Evolutionary conservation across 2,329 filamentous ascomycete species (phyloP), one percentile per base, ranked within the genome.

Genomic region (Hypoxylon sp.): DNA sequence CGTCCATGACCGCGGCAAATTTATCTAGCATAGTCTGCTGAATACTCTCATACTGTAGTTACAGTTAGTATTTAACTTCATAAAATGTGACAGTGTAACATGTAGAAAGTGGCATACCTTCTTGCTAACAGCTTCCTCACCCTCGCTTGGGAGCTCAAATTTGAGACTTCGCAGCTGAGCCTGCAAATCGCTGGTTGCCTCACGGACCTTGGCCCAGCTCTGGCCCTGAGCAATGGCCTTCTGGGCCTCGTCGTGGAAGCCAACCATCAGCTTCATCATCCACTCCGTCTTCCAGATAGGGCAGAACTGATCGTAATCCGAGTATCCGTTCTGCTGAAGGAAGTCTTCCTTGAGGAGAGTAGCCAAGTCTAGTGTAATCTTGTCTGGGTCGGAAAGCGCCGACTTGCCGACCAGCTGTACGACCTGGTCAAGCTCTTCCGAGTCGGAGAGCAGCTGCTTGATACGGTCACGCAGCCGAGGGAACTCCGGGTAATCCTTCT

Each of bases 261-360:
- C 92, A 85, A 99, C 92, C 89, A 99, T 98, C 68, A 93, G 91
- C 87, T 97, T 97, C 95, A 99, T 99, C 95, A 99, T 98, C 90
- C 95, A 99, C 79, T 97, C 91, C 0, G 95, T 99, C 90, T 99
- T 99, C 95, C 95, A 99, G 75, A 99, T 87, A 51, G 95, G 95
- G 77, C 95, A 99, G 88, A 97, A 99, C 82, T 98, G 94, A 77
- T 99, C 95, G 78, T 99, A 98, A 80, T 98, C 93, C 71, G 91
- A 95, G 87, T 99, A 99, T 68, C 95, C 95, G 82, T 99, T 99
- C 80, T 99, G 95, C 81, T 99, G 95, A 77, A 99, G 79, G 83
- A 99, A 99, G 78, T 99, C 95, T 76, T 99, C 95, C 87, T 99
- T 99, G 80, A 99, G 83, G 71, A 99, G 83, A 17, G 88, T 89